Evolutionary conservation across 2,329 filamentous ascomycete species (phyloP).

Genomic region (Lasiodiplodia sp.): DNA sequence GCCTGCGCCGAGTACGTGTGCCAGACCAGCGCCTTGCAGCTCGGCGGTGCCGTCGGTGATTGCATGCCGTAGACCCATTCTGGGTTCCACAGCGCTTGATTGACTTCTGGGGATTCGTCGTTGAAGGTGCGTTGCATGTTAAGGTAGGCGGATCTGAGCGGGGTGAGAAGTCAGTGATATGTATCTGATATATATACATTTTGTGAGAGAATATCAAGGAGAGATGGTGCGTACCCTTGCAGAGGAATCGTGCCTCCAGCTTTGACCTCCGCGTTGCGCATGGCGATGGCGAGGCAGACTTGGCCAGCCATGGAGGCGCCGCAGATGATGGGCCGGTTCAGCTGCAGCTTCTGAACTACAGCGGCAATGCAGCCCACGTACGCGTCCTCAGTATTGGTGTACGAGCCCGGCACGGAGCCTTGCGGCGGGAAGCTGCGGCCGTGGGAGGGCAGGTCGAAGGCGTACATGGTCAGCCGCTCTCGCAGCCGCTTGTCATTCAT

Average conservation of each 20-base stretch:
- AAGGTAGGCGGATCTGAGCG: constrained; percentile 46
- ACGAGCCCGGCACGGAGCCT: constrained; percentile 51
- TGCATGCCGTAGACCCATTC: constrained; percentile 61
- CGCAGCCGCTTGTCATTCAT: constrained; percentile 58
- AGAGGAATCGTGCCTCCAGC: constrained; percentile 56
- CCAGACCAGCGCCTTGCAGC: constrained; percentile 59
- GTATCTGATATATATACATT: neutral
- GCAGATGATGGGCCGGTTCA: constrained; percentile 58
- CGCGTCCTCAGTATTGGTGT: constrained; percentile 57
- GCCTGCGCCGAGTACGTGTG: constrained; percentile 58
- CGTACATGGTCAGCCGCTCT: constrained; percentile 57
- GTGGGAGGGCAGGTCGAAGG: constrained; percentile 59
- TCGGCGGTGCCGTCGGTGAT: constrained; percentile 53
- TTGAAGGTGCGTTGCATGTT: constrained; percentile 54
- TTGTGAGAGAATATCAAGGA: neutral
- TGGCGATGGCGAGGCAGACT: constrained; percentile 57
- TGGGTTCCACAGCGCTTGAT: constrained; percentile 56
- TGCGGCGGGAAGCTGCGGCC: constrained; percentile 56
- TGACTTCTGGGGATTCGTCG: constrained; percentile 56
- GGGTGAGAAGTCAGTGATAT: neutral
- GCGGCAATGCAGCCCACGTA: constrained; percentile 41
- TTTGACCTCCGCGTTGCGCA: constrained; percentile 55
- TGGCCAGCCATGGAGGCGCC: constrained; percentile 61
- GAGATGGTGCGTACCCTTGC: constrained; percentile 45
- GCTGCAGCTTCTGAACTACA: constrained; percentile 32